Conservation (phyloP, 2,329 filamentous ascomycete species). For the Aspergillus phoenicis region DNA sequence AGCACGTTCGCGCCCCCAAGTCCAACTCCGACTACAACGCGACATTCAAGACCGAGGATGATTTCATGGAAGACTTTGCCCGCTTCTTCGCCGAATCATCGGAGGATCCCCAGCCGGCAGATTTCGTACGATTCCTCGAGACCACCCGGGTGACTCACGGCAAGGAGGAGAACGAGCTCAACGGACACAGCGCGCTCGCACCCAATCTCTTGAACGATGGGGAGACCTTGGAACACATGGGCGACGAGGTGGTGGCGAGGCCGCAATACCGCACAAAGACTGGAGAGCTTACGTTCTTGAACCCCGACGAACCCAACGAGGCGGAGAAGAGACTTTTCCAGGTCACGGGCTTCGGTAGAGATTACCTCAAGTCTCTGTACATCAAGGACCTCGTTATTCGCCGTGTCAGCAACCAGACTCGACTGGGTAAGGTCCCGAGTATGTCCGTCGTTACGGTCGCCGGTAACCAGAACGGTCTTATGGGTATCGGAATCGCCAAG, state of each 20-base stretch:
- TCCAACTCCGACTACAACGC: constrained; percentile 59
- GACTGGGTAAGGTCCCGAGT: constrained; percentile 88
- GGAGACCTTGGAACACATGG: constrained; percentile 32
- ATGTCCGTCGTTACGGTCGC: constrained; percentile 76
- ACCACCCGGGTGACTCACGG: constrained; percentile 54
- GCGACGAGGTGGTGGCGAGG: constrained; percentile 18
- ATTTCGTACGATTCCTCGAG: constrained; percentile 48
- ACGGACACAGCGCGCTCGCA: constrained; percentile 53
- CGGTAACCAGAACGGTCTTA: constrained; percentile 80
- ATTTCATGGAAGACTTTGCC: constrained; percentile 63
- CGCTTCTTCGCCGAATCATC: constrained; percentile 52
- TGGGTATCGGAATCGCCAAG: constrained; percentile 91
- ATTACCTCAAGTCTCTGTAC: constrained; percentile 56
- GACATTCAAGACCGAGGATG: constrained; percentile 63
- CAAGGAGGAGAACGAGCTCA: constrained; percentile 53
- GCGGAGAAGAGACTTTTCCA: constrained; percentile 56
- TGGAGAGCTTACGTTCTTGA: constrained; percentile 15
- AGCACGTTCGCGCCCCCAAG: constrained; percentile 57
- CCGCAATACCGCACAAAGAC: constrained; percentile 27
- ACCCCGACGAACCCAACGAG: constrained; percentile 38
- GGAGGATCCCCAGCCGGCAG: constrained; percentile 50
- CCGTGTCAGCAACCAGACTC: constrained; percentile 85
- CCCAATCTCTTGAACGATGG: constrained; percentile 55
- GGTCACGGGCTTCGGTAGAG: constrained; percentile 57
- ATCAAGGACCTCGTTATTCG: constrained; percentile 75